These are phyloP conservation scores for Avena sativa DNA, from an alignment of 176 grass and related monocot genomes.

Conservation along the genomic window DNA sequence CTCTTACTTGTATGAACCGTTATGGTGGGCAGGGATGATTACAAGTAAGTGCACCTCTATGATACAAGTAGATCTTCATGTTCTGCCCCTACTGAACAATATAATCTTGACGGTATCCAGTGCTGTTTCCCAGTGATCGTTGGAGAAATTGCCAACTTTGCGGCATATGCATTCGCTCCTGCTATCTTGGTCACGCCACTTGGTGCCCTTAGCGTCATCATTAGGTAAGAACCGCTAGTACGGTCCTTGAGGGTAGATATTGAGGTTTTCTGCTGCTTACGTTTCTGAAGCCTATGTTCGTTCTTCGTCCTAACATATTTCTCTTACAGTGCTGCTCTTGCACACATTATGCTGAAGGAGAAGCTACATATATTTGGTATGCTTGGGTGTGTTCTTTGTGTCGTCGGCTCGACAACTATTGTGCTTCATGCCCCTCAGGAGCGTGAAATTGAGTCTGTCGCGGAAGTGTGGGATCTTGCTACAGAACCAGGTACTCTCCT, in stretches of 20 bases:
- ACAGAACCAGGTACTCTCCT: slow-evolving; percentile 84
- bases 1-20: slow-evolving; percentile 93
- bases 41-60: slow-evolving; percentile 67
- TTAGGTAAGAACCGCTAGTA: slow-evolving; percentile 58
- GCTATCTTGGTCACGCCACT: slow-evolving; percentile 97
- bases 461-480: slow-evolving; percentile 95
- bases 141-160: slow-evolving; percentile 96
- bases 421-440: slow-evolving; percentile 97
- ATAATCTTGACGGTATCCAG: slow-evolving; percentile 36
- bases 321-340: slow-evolving; percentile 81
- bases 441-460: slow-evolving; percentile 84
- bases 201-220: slow-evolving; percentile 95
- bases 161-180: slow-evolving; percentile 98
- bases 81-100: slow-evolving; percentile 18
- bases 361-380: slow-evolving; percentile 96
- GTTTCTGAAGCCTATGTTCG: not conserved
- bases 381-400: slow-evolving; percentile 94
- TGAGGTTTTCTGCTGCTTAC: slow-evolving; percentile 13
- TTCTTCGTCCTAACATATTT: slow-evolving; percentile 26
- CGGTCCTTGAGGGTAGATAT: not conserved
- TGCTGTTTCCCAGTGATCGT: slow-evolving; percentile 81
- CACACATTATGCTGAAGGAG: slow-evolving; percentile 86
- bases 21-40: slow-evolving; percentile 98
- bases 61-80: slow-evolving; percentile 31
- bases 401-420: slow-evolving; percentile 95